Conservation (phyloP, 2,329 filamentous ascomycete genomes). For the Pseudocercospora cruenta region DNA sequence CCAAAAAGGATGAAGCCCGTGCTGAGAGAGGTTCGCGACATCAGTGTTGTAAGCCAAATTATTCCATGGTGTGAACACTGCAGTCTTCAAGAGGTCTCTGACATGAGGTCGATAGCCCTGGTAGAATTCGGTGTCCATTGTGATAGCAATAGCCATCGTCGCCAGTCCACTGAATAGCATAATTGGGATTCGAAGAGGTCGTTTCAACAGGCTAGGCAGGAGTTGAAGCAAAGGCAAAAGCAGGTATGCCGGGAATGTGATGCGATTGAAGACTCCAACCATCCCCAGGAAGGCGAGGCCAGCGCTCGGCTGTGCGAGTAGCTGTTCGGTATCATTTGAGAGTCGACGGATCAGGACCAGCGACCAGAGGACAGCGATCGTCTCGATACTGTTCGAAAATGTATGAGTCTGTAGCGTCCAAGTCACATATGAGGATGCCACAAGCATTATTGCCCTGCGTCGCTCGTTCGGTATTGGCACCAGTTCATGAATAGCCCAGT, state of each 20-base stretch:
- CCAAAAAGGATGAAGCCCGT: constrained; percentile 58
- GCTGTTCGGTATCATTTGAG: constrained; percentile 74
- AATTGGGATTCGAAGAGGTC: constrained; percentile 53
- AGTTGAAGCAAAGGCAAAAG: constrained; percentile 81
- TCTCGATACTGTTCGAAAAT: constrained; percentile 97
- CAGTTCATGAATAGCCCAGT: constrained; percentile 95
- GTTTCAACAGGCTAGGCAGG: constrained; percentile 81
- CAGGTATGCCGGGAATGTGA: constrained; percentile 94
- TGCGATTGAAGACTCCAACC: constrained; percentile 91
- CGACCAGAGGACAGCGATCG: constrained; percentile 88
- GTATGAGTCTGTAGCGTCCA: constrained; percentile 99
- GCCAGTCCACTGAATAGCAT: constrained; percentile 67
- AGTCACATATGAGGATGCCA: constrained; percentile 95
- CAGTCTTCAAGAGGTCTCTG: constrained; percentile 62
- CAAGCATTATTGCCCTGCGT: constrained; percentile 75
- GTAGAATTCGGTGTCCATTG: constrained; percentile 86
- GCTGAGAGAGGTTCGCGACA: constrained; percentile 53
- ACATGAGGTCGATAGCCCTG: constrained; percentile 69
- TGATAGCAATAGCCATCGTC: constrained; percentile 75
- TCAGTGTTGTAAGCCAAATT: constrained; percentile 57
- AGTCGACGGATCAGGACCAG: constrained; percentile 90
- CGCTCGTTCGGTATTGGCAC: constrained; percentile 74
- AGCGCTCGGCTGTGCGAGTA: constrained; percentile 74
- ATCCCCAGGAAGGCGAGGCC: constrained; percentile 80
- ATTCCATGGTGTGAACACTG: constrained; percentile 57